phyloP scores from a whole-genome alignment of 139 green algal genomes.

The Picochlorum sp. region DNA sequence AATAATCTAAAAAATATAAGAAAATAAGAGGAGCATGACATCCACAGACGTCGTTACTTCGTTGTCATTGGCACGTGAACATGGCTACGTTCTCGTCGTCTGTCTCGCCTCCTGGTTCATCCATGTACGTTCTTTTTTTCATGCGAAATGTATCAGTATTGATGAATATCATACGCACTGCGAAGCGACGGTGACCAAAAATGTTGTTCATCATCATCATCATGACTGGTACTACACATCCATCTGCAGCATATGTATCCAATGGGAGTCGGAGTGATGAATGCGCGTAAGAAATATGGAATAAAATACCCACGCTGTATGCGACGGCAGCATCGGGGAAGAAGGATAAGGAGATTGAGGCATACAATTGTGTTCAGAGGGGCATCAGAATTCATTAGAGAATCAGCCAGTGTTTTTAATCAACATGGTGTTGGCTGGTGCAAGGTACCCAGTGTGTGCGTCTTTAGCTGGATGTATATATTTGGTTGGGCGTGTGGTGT shows the following conservation, averaged over 20 bases:
- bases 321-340: slow-evolving; percentile 4
- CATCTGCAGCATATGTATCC: slow-evolving; percentile 12
- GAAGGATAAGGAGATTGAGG: slow-evolving; percentile 8
- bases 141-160: too few species aligned
- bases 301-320: slow-evolving; percentile 18
- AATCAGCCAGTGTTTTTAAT: slow-evolving; percentile 20
- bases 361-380: slow-evolving; percentile 53
- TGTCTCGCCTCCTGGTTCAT: not conserved
- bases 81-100: slow-evolving; percentile 3
- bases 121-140: slow-evolving; percentile 5
- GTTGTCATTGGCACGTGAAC: not conserved
- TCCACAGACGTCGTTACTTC: too few species aligned
- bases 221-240: not conserved
- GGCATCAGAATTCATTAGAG: slow-evolving; percentile 63
- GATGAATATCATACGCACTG: too few species aligned
- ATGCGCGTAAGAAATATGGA: slow-evolving; percentile 11
- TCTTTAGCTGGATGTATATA: slow-evolving; percentile 7
- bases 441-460: slow-evolving; percentile 11
- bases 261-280: slow-evolving; percentile 12
- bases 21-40: too few species aligned
- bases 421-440: slow-evolving; percentile 10
- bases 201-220: too few species aligned
- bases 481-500: slow-evolving; percentile 19
- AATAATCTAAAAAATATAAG: too few species aligned
- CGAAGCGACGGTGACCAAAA: too few species aligned